phyloP scores from a whole-genome alignment of 2,329 filamentous ascomycete species.

The Corynespora cassiicola region DNA sequence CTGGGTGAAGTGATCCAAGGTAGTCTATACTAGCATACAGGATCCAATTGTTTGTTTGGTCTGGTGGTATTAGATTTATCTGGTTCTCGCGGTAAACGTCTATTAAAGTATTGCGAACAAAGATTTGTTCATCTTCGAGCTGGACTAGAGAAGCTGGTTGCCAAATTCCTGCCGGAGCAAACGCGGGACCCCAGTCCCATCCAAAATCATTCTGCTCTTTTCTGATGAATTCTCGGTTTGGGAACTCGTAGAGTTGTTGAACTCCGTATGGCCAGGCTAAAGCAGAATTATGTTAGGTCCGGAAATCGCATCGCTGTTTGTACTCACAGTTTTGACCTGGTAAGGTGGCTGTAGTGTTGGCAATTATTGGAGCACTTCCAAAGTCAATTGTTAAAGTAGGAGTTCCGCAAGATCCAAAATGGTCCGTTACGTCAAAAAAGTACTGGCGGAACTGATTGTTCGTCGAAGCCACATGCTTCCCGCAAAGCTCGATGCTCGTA shows the following conservation, averaged over 20 bases:
- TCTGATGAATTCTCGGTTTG: slow-evolving; percentile 62
- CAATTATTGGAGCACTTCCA: slow-evolving; percentile 62
- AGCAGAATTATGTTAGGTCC: slow-evolving; percentile 10
- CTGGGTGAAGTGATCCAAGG: slow-evolving; percentile 55
- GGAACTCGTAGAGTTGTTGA: slow-evolving; percentile 59
- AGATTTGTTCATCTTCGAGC: slow-evolving; percentile 50
- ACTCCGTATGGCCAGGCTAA: slow-evolving; percentile 58
- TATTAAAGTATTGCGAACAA: slow-evolving; percentile 61
- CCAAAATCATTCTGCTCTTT: slow-evolving; percentile 70
- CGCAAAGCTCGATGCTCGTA: slow-evolving; percentile 62
- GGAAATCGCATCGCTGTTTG: slow-evolving; percentile 2
- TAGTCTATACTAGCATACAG: slow-evolving; percentile 68
- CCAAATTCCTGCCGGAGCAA: slow-evolving; percentile 70
- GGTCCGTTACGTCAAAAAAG: slow-evolving; percentile 61
- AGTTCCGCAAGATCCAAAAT: slow-evolving; percentile 51
- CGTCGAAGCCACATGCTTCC: slow-evolving; percentile 60
- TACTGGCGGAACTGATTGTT: slow-evolving; percentile 71
- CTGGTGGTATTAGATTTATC: slow-evolving; percentile 63
- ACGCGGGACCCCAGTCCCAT: slow-evolving; percentile 67
- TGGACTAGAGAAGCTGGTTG: slow-evolving; percentile 64
- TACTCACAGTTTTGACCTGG: slow-evolving; percentile 55
- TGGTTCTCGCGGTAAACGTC: slow-evolving; percentile 67
- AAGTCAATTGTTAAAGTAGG: slow-evolving; percentile 61
- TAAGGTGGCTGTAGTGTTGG: slow-evolving; percentile 58
- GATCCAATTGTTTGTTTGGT: slow-evolving; percentile 65